Evolutionary conservation across 2,329 filamentous ascomycete genomes (phyloP), one percentile per base, ranked within the genome.

Genomic region (Fusarium penzigii): DNA sequence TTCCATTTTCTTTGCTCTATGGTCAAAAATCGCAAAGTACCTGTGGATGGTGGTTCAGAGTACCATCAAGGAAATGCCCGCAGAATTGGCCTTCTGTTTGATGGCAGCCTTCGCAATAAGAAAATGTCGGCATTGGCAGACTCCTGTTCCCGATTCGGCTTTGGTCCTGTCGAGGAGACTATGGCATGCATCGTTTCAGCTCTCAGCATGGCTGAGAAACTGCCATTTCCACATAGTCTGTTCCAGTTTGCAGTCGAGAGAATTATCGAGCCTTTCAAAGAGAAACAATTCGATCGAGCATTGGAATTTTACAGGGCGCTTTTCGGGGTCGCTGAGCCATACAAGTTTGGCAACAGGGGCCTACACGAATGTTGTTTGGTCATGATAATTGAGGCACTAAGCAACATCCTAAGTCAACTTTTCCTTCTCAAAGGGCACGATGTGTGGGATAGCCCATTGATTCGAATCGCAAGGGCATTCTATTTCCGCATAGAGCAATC

Each of bases 1-100:
- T 52, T 46, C 17, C 42, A 46, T 1, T 49, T 52, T 29, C 40
- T 52, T 29, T 17, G 39, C 16, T 49, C 50, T 12, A 39, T 42
- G 2, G 50, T 45, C 1, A 46, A 42, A 14, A 39, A 46, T 5
- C 12, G 20, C 1, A 12, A 13, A n/a, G 17, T 2, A 3, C 11
- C 36, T 2, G 29, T 49, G 1, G 6, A 11, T 3, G 9, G 12
- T 2, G 2, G 38, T 7, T 8, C 14, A 4, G 5, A 17, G 13
- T 17, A 13, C 2, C 29, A 11, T 16, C 5, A 29, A 8, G 12
- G 8, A 8, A 2, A n/a, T n/a, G n/a, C n/a, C n/a, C n/a, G n/a
- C n/a, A n/a, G n/a, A n/a, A n/a, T n/a, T n/a, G n/a, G n/a, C n/a
- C n/a, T n/a, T n/a, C n/a, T n/a, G n/a, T n/a, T n/a, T n/a, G n/a